Percentiles rank a stretch among this genome's conserved stretches.
phyloP scores from a whole-genome alignment of 78 protist species.

The Dictyostelium capitatum region DNA sequence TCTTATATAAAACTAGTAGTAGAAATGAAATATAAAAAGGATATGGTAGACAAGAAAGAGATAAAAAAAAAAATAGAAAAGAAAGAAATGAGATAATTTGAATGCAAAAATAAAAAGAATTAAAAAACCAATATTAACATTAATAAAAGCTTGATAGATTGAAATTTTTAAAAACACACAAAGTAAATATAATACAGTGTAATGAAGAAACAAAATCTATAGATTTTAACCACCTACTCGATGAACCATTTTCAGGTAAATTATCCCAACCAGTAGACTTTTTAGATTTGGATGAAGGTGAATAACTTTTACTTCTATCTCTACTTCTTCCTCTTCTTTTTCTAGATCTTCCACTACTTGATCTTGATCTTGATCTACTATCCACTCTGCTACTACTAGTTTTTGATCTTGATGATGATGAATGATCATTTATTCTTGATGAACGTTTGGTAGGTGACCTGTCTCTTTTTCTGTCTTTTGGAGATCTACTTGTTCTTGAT shows the following conservation, averaged over 20 bases:
- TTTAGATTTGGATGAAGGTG: neutral
- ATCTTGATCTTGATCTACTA: constrained; percentile 1
- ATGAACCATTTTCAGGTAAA: neutral
- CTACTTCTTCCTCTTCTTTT: constrained; percentile 15
- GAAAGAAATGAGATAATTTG: no score
- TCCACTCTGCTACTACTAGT: neutral
- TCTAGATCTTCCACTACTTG: constrained; percentile 11
- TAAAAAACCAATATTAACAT: no score
- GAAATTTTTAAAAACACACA: no score
- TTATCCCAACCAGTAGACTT: neutral
- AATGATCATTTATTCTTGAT: neutral
- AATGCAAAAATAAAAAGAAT: no score
- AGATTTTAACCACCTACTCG: neutral
- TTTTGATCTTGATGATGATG: neutral
- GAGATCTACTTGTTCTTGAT: neutral
- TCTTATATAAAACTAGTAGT: no score
- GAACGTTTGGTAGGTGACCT: neutral
- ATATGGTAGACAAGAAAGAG: no score
- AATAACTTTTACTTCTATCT: constrained; percentile 7
- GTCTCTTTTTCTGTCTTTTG: neutral
- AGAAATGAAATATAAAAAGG: no score
- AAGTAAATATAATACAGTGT: no score
- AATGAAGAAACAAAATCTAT: no score
- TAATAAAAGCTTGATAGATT: no score
- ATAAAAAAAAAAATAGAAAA: no score